Conservation (phyloP, 805 yeast genomes). For the Hanseniaspora lachancei region DNA sequence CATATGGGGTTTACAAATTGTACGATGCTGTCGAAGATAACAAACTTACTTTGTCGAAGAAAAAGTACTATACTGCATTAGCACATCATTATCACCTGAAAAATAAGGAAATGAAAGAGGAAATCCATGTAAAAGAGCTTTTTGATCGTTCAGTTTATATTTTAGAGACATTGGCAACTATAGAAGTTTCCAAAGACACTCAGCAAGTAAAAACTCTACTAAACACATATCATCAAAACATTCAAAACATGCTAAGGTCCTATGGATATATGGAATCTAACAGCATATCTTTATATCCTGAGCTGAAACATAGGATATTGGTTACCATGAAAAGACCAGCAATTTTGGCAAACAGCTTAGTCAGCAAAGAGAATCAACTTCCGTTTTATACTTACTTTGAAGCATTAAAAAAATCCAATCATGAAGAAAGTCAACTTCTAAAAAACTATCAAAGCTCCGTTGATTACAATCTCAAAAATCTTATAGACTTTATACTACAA, state of each 20-base stretch:
- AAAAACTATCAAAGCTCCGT: neutral
- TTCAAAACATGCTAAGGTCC: neutral
- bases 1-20: neutral
- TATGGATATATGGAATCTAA: neutral
- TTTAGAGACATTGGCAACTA: neutral
- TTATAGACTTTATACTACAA: neutral
- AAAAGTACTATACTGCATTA: neutral
- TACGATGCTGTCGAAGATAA: neutral
- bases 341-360: neutral
- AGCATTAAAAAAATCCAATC: neutral
- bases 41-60: neutral
- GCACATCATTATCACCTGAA: neutral
- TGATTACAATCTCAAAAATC: neutral
- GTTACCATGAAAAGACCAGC: neutral
- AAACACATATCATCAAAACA: neutral
- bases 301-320: neutral
- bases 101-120: neutral
- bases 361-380: neutral
- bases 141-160: neutral
- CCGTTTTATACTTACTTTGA: neutral
- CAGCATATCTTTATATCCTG: neutral
- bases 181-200: neutral
- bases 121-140: neutral
- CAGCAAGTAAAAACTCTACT: neutral
- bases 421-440: neutral